Base-by-base conservation (phyloP, 2,329 filamentous ascomycete genomes). In the Daldinia sp. region DNA sequence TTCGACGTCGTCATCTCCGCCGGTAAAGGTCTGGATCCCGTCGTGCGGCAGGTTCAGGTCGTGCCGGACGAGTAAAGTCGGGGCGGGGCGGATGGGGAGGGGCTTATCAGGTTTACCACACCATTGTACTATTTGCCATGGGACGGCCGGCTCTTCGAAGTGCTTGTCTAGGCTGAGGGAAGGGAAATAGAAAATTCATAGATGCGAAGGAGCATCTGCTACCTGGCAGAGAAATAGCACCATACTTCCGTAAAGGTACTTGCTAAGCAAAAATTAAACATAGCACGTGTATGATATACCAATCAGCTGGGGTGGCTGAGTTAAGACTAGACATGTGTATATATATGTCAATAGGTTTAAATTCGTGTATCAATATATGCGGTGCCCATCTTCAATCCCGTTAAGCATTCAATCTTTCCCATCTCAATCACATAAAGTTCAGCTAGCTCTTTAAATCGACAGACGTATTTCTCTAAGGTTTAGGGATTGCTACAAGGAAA, bases 1-100 rank as follows among this genome's bases (percentile, higher is more conserved):
- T 84, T 78, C 72, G 77, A 82, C 65, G 74, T 83, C 1, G 74
- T 79, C 37, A 80, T 84, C 62, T 60, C 71, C 13, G 63, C 78
- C 13, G 78, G 75, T 4, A 75, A 68, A 18, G 72, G 66, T n/a
- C 18, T 79, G 15, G 72, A 77, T 64, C 76, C 78, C 15, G 74
- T 83, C 28, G 68, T 73, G 39, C 78, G 78, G 65, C 60, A 68
- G 13, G 71, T 83, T 13, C 73, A 80, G 62, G 77, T 83, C 18
- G 74, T 81, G 6, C 68, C 81, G 5, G 75, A 76, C 23, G 72
- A 75, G 54, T 72, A 62, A 51, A 51, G 9, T 50, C 7, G 13
- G 9, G 18, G 18, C 10, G 6, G 26, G 26, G 30, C 5, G 30
- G 28, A 30, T 30, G 7, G 20, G 20, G 20, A 1, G 20, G 20